A percentile compares a stretch with the other conserved stretches of the same genome.
phyloP scores from a whole-genome alignment of 1,284 basidiomycete species.

The Golubevia pallescens region DNA sequence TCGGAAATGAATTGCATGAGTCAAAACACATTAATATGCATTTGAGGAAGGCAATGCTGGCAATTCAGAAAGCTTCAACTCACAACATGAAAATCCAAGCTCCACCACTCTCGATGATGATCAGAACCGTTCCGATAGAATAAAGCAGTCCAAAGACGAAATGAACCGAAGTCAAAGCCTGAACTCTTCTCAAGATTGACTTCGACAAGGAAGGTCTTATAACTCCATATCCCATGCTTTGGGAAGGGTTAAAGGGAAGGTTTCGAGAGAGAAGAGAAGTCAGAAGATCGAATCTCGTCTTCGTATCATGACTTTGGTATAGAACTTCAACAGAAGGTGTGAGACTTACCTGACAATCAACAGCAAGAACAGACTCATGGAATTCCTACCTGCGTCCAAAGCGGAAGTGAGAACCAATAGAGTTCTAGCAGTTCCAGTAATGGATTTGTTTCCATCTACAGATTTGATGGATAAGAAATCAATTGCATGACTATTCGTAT shows the following conservation, averaged over 20 bases:
- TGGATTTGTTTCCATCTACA: slow-evolving; percentile 20
- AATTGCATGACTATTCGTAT: slow-evolving; percentile 46
- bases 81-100: slow-evolving; percentile 51
- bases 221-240: slow-evolving; percentile 56
- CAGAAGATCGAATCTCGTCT: no score
- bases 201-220: slow-evolving; percentile 48
- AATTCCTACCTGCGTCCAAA: slow-evolving; percentile 48
- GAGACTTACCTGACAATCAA: slow-evolving; percentile 39
- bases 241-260: background rate
- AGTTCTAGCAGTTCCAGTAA: slow-evolving; percentile 42
- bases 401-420: slow-evolving; percentile 47
- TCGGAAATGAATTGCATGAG: background rate
- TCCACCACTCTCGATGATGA: slow-evolving; percentile 44
- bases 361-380: slow-evolving; percentile 48
- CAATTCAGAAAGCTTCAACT: background rate
- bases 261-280: no score
- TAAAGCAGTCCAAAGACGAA: slow-evolving; percentile 59
- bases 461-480: slow-evolving; percentile 45
- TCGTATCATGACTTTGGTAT: no score
- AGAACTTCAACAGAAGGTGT: background rate
- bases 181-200: slow-evolving; percentile 39
- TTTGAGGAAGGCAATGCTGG: no score
- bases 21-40: background rate
- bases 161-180: slow-evolving; percentile 44
- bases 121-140: slow-evolving; percentile 47